Evolutionary conservation across 2,329 filamentous ascomycete genomes (phyloP), one percentile per base, ranked within the genome.

Genomic region (Chalaropsis ovoidea): DNA sequence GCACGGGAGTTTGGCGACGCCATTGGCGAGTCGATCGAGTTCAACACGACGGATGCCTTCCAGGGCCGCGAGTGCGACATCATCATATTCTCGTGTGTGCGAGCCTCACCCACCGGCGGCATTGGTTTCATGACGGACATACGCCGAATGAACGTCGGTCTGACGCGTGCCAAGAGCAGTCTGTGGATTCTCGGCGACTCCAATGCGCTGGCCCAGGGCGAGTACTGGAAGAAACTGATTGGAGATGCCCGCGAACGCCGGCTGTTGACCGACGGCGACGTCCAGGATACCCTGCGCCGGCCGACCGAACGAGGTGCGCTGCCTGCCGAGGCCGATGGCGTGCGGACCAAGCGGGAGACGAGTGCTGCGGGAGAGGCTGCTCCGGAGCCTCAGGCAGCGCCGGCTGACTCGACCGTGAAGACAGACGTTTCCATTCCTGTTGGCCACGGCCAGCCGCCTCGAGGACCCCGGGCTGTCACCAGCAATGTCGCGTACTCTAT

Each of bases 71-170:
- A 99, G 76, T 94, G 91, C 72, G 94, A 99, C 73, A 87, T 99
- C 69, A 97, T 99, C 75, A 97, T 99, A 69, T 99, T 99, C 78
- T 97, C 94, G 49, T 99, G 95, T 75, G 94, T 99, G 68, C 87
- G 94, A 77, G 93, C 94, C 24, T 93, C 88, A 39, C 84, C 89
- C n/a, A 89, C 87, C 7, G 88, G 89, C n/a, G 91, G 93, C 71
- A 96, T 99, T 72, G 94, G 94, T 81, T 99, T 99, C 84, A 87
- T 99, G 82, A 89, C 90, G 65, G 94, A 99, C 74, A 96, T 99
- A 72, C 86, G 94, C 67, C 93, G 94, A 81, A 97, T 99, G 95
- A 99, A 99, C 75, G 94, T 99, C 72, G 94, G 94, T 77, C 80
- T 99, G 68, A 99, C 94, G 24, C 88, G 94, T 79, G 95, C 94